phyloP scores from a whole-genome alignment of 306 rosid species.

The Trifolium repens region DNA sequence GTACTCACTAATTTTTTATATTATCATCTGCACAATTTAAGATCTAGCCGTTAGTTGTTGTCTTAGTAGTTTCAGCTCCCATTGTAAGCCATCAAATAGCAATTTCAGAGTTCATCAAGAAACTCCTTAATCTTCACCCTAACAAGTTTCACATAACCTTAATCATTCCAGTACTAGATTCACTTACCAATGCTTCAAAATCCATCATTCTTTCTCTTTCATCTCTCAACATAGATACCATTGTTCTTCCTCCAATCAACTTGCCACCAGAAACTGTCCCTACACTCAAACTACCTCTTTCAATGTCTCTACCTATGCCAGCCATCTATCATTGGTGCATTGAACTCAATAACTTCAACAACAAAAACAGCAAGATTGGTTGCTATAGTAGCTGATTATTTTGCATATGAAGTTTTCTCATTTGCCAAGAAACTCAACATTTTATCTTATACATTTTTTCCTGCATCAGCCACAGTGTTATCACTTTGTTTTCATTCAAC shows the following conservation, averaged over 20 bases:
- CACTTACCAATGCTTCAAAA: conserved; percentile 29
- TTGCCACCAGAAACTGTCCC: background rate
- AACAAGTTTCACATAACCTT: conserved; percentile 20
- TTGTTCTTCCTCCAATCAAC: conserved; percentile 28
- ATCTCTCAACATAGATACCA: conserved; percentile 25
- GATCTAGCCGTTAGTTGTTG: background rate
- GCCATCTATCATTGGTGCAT: conserved; percentile 2
- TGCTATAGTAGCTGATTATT: conserved; percentile 34
- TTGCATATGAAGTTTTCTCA: conserved; percentile 29
- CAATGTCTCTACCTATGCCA: conserved; percentile 33
- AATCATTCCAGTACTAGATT: conserved; percentile 21
- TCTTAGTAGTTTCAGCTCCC: conserved; percentile 23
- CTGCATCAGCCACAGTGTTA: conserved; percentile 11
- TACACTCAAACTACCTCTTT: conserved; percentile 4
- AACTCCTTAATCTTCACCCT: conserved; percentile 21
- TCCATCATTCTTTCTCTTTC: conserved; percentile 9
- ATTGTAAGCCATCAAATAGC: conserved; percentile 24
- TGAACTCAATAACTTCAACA: conserved; percentile 25
- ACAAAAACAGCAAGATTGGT: background rate
- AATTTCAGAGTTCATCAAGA: conserved; percentile 14
- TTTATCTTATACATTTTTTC: conserved; percentile 34
- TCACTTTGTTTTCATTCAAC: conserved; percentile 11
- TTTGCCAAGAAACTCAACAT: conserved; percentile 39
- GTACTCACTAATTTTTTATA: background rate
- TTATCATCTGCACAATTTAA: background rate